phyloP scores from a whole-genome alignment of 805 yeast species.

The Saccharomycopsis sp. region DNA sequence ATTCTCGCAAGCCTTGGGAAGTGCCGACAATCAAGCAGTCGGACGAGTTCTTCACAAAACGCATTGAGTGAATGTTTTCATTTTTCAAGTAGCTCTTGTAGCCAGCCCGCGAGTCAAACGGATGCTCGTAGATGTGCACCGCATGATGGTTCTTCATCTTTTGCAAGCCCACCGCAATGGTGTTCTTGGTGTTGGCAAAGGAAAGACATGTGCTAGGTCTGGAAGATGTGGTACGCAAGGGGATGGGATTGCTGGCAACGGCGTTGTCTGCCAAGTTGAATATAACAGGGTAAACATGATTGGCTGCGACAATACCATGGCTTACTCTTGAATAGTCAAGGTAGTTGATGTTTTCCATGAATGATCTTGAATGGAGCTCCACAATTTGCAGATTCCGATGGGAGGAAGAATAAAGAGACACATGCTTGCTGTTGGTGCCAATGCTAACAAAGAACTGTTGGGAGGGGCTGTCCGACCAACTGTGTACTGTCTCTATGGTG shows the following conservation, averaged over 20 bases:
- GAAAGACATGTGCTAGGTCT: conserved; percentile 6
- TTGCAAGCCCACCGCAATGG: conserved; percentile 16
- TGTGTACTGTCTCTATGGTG: conserved; percentile 11
- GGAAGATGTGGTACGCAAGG: conserved; percentile 2
- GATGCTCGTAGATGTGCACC: conserved; percentile 14
- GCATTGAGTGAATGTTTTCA: conserved; percentile 10
- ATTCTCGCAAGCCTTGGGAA: conserved; percentile 8
- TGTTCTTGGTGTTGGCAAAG: not conserved
- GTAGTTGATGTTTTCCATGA: conserved; percentile 10
- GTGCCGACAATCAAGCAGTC: conserved; percentile 11
- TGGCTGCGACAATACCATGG: conserved; percentile 14
- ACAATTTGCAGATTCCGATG: not conserved
- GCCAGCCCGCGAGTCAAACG: not conserved
- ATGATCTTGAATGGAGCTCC: conserved; percentile 6
- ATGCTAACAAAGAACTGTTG: conserved; percentile 9
- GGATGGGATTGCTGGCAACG: conserved; percentile 3
- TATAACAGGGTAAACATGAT: conserved; percentile 6
- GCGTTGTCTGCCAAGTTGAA: conserved; percentile 8
- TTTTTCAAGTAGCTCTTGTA: conserved; percentile 7
- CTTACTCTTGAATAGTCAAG: conserved; percentile 10
- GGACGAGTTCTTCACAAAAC: conserved; percentile 3
- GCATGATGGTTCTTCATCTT: conserved; percentile 10
- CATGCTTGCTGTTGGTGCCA: conserved; percentile 14
- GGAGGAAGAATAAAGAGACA: conserved; percentile 2
- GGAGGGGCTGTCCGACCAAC: conserved; percentile 6